Conservation (phyloP, 2,329 filamentous ascomycete genomes). For the Hypocrella siamensis region DNA sequence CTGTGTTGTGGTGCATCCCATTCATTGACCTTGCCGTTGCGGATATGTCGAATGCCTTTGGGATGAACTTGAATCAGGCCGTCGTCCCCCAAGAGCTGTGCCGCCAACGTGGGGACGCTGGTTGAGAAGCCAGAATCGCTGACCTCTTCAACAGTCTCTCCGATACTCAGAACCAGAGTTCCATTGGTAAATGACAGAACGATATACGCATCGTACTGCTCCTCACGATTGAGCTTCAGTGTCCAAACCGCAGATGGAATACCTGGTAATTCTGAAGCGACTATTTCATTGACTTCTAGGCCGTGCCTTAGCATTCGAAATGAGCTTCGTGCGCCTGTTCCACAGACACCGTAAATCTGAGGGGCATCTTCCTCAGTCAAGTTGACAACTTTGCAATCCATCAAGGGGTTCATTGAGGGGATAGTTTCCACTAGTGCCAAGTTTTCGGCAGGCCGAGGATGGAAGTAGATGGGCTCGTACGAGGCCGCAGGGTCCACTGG, state of each 20-base stretch:
- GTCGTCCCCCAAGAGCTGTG: conserved; percentile 87
- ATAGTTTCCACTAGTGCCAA: conserved; percentile 73
- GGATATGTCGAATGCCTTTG: conserved; percentile 87
- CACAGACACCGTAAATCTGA: conserved; percentile 88
- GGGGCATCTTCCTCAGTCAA: conserved; percentile 84
- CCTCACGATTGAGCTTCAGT: conserved; percentile 65
- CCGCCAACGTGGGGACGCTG: conserved; percentile 75
- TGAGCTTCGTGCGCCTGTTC: conserved; percentile 72
- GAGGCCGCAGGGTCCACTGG: conserved; percentile 57
- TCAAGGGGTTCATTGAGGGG: conserved; percentile 76
- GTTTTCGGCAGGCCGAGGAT: conserved; percentile 65
- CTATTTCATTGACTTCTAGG: conserved; percentile 82
- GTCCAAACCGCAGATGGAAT: conserved; percentile 93
- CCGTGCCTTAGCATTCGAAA: conserved; percentile 91
- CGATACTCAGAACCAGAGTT: conserved; percentile 85
- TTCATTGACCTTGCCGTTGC: conserved; percentile 65
- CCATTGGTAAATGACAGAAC: conserved; percentile 84
- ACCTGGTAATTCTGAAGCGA: conserved; percentile 81
- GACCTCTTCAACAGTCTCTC: conserved; percentile 92
- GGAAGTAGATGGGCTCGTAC: conserved; percentile 73
- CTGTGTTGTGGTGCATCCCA: conserved; percentile 90
- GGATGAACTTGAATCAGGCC: conserved; percentile 89
- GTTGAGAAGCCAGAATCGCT: conserved; percentile 86
- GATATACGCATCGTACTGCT: conserved; percentile 87
- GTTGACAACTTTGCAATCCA: conserved; percentile 86